Evolutionary conservation across 2,329 filamentous ascomycete genomes (phyloP), one percentile per base, ranked within the genome.

Genomic region (Penicillium olsonii): DNA sequence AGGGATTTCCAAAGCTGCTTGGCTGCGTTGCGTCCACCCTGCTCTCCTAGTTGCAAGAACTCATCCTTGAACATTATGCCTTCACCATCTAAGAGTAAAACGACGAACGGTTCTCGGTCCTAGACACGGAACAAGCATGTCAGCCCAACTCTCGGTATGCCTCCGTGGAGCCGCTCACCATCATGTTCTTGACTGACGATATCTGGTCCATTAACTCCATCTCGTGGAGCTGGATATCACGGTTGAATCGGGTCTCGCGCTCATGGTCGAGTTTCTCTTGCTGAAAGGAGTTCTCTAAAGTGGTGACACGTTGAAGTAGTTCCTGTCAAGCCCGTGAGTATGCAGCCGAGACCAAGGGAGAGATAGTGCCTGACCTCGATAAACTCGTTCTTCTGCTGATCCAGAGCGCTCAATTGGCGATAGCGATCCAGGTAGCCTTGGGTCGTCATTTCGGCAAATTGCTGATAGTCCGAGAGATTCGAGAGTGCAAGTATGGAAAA

Each of bases 31-130:
- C 72, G 76, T 17, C 81, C 81, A 44, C 81, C 81, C 44, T 71
- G 61, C 65, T 79, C 78, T 26, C 78, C 80, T 39, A 72, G 68
- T 41, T 71, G 68, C 40, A 82, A 50, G 45, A 77, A 74, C 15
- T 78, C 69, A 46, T 82, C 76, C 37, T 71, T 68, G 57, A 84
- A 83, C 53, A 83, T 73, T 65, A 81, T 76, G 37, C 75, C 77
- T 55, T 82, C 78, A 34, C 78, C 80, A 56, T 84, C 80, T 41
- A 84, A 71, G 29, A 84, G 68, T 26, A 81, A 70, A 14, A 80
- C 64, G 34, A 83, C 70, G 56, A 79, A 83, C 4, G 79, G 75
- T 64, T 82, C 77, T 45, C 76, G 75, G 43, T 78, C 74, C 76
- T 78, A 56, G 22, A 57, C 39, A 50, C 38, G 50, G 53, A 20